phyloP scores from a whole-genome alignment of 768 basidiomycete genomes.

The Hypsizygus marmoreus region DNA sequence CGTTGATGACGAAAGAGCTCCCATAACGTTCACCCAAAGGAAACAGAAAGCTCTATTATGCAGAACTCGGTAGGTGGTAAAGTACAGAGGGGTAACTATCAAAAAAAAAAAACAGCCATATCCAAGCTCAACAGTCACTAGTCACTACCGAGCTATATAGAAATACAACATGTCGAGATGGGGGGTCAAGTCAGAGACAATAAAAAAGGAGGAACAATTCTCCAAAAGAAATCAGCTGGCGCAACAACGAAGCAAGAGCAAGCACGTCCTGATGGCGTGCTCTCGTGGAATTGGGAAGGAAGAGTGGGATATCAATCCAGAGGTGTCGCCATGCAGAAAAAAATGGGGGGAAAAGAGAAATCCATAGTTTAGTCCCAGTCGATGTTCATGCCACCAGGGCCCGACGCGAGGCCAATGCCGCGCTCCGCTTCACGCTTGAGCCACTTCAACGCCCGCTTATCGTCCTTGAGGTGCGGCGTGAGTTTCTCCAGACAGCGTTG shows the following conservation, averaged over 20 bases:
- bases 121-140: too few relatives aligned
- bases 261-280: slow-evolving; percentile 7
- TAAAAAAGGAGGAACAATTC: not conserved
- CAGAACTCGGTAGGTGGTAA: too few relatives aligned
- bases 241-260: not conserved
- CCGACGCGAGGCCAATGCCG: slow-evolving; percentile 70
- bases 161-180: slow-evolving; percentile 3
- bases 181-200: not conserved
- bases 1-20: too few relatives aligned
- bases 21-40: too few relatives aligned
- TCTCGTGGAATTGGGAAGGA: not conserved
- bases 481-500: slow-evolving; percentile 66
- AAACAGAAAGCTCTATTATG: too few relatives aligned
- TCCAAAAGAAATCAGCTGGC: not conserved
- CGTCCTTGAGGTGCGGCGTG: slow-evolving; percentile 67
- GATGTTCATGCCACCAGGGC: slow-evolving; percentile 71
- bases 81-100: not conserved
- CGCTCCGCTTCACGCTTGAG: slow-evolving; percentile 76
- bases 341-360: slow-evolving; percentile 3
- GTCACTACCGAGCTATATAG: slow-evolving; percentile 1
- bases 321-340: slow-evolving; percentile 10
- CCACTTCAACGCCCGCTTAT: slow-evolving; percentile 82
- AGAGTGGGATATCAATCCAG: not conserved
- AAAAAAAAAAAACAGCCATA: not conserved
- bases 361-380: slow-evolving; percentile 69